phyloP scores from a whole-genome alignment of 768 basidiomycete species.

The Nidula microcarpa region DNA sequence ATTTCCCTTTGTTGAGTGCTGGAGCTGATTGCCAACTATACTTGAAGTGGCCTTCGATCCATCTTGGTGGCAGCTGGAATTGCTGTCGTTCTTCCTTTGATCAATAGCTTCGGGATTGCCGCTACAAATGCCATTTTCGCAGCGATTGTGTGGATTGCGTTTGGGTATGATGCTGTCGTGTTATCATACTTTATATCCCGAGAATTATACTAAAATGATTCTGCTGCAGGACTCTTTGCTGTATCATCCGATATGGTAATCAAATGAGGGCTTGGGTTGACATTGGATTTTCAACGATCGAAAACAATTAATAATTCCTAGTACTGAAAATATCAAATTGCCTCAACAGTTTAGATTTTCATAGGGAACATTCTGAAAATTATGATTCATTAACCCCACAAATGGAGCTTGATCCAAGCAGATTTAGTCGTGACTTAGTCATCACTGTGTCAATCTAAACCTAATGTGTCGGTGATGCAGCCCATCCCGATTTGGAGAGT shows the following conservation, averaged over 20 bases:
- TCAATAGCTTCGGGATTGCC: background rate
- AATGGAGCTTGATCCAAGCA: too few relatives aligned
- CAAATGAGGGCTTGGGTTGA: constrained; percentile 7
- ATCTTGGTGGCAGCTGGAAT: background rate
- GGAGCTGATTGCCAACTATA: background rate
- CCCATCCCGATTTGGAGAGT: too few relatives aligned
- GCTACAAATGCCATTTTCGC: background rate
- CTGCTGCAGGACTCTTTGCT: constrained; percentile 6
- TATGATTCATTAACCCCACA: too few relatives aligned
- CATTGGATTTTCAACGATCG: constrained; percentile 7
- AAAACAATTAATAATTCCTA: background rate
- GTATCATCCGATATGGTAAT: constrained; percentile 8
- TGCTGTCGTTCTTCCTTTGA: background rate
- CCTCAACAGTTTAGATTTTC: too few relatives aligned
- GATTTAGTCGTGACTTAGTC: too few relatives aligned
- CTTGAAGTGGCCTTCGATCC: background rate
- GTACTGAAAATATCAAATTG: background rate
- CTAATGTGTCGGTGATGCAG: too few relatives aligned
- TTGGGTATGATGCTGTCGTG: background rate
- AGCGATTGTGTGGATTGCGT: background rate
- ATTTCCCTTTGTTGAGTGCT: background rate
- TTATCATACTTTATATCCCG: background rate
- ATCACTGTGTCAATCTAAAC: too few relatives aligned
- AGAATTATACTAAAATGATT: background rate
- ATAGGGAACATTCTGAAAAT: too few relatives aligned